These are phyloP conservation scores for Catunica adiposa DNA, from an alignment of 2,329 filamentous ascomycete species.

Conservation along the genomic window DNA sequence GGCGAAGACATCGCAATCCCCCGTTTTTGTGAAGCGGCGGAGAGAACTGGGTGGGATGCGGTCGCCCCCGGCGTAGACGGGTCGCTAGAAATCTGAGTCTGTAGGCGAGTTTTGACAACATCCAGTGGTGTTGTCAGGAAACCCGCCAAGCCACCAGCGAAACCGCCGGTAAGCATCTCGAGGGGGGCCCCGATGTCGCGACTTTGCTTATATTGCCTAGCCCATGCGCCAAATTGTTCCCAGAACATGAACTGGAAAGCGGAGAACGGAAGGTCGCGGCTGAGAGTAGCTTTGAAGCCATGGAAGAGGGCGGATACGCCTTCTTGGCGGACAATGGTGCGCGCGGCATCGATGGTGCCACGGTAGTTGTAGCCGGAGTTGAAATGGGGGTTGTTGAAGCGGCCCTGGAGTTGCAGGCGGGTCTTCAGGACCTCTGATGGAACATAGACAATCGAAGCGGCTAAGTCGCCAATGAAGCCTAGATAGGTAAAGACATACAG, in stretches of 20 bases:
- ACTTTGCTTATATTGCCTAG: slow-evolving; percentile 60
- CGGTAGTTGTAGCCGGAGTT: slow-evolving; percentile 91
- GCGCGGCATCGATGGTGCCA: slow-evolving; percentile 64
- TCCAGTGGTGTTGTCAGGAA: slow-evolving; percentile 91
- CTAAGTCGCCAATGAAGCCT: slow-evolving; percentile 89
- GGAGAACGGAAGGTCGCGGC: slow-evolving; percentile 87
- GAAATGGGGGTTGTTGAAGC: slow-evolving; percentile 89
- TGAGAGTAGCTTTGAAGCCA: slow-evolving; percentile 92
- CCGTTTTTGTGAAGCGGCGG: slow-evolving; percentile 36
- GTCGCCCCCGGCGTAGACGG: slow-evolving; percentile 18
- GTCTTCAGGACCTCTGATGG: slow-evolving; percentile 97
- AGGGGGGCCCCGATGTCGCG: slow-evolving; percentile 71
- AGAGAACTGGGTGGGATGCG: not conserved
- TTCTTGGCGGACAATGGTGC: slow-evolving; percentile 70
- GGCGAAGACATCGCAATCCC: slow-evolving; percentile 81
- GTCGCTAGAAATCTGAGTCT: slow-evolving; percentile 58
- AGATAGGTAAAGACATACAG: not conserved
- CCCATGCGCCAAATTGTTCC: slow-evolving; percentile 77
- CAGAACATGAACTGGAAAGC: slow-evolving; percentile 97
- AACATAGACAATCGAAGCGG: slow-evolving; percentile 84
- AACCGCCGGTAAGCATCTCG: slow-evolving; percentile 77
- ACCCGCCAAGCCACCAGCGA: slow-evolving; percentile 80
- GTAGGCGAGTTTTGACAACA: slow-evolving; percentile 90
- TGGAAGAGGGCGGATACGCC: slow-evolving; percentile 78
- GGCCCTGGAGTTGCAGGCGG: slow-evolving; percentile 84